Base-by-base conservation (phyloP, 164 flowering plant species). In the Kingdonia uniflora region DNA sequence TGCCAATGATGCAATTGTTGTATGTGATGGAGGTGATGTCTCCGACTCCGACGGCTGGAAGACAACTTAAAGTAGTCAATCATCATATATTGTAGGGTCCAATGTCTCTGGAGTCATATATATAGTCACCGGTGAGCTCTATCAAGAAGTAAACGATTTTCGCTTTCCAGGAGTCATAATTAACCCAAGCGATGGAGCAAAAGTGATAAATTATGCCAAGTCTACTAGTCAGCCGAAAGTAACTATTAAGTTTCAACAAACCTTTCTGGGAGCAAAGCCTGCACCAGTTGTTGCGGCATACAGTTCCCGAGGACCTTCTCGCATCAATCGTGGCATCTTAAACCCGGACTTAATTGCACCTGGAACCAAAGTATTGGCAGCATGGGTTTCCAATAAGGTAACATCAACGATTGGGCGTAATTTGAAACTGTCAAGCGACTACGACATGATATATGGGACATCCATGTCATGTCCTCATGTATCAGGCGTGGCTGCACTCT, bases 401-500 rank as follows among this genome's bases (percentile, higher is more conserved):
- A 17, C 70, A 0, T 61, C 61, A 1, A 29, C 42, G 15, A 13
- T 14, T 16, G 48, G 47, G 4, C 38, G 14, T n/a, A 24, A 10
- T 22, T n/a, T 20, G 24, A 1, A 17, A 6, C 14, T 16, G 49
- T 17, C 16, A 0, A 65, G 65, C 17, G 54, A 66, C 17, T 80
- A 71, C 63, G 73, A 69, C 35, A 11, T 80, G 3, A 4, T 71
- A n/a, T 76, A 80, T 0, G 81, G 85, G 8, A 82, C 80, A 22
- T 82, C 83, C 38, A 80, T 80, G 89, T 39, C 89, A 0, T 78
- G 80, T 54, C 89, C 88, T 0, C 85, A 80, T 37, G 80, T 63
- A 8, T 56, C 78, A 0, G 85, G 85, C 1, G 65, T 76, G 10
- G 84, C 66, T 0, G 85, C 85, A 1, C 66, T 82, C 4, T 52